Percentiles rank a stretch among this genome's conserved stretches.
Conservation (phyloP, 2,329 filamentous ascomycete genomes). For the Pyricularia sp. region DNA sequence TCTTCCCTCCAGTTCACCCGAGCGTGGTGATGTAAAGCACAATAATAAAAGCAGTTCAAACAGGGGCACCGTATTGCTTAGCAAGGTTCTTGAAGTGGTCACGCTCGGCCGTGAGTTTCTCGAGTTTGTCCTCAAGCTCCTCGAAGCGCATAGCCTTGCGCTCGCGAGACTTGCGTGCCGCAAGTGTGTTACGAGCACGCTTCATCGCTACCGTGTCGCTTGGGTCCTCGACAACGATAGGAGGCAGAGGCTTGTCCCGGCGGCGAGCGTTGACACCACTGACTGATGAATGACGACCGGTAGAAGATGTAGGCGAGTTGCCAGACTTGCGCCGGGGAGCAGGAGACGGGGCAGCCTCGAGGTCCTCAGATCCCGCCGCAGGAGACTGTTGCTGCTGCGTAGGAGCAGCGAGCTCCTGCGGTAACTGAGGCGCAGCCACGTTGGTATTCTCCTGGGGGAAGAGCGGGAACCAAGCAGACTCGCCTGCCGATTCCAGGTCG, state of each 20-base stretch:
- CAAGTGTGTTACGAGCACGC: conserved; percentile 87
- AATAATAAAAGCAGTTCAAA: conserved; percentile 15
- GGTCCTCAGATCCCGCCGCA: conserved; percentile 34
- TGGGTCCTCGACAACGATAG: conserved; percentile 67
- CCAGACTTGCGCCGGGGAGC: conserved; percentile 37
- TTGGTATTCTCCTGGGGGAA: conserved; percentile 45
- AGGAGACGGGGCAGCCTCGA: conserved; percentile 32
- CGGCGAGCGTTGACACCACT: conserved; percentile 65
- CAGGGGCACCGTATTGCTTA: conserved; percentile 14
- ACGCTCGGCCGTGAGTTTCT: conserved; percentile 54
- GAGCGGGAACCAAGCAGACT: conserved; percentile 61
- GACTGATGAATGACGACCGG: conserved; percentile 55
- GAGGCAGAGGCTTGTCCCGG: conserved; percentile 71
- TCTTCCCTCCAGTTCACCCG: conserved; percentile 21
- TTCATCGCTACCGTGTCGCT: conserved; percentile 74
- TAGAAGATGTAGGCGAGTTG: conserved; percentile 29
- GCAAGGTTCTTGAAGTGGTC: conserved; percentile 56
- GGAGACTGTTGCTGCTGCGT: conserved; percentile 29
- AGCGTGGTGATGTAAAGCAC: conserved; percentile 2
- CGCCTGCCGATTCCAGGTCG: conserved; percentile 41
- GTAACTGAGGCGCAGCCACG: conserved; percentile 8
- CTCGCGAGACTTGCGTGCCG: conserved; percentile 85
- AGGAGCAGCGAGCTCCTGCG: conserved; percentile 14
- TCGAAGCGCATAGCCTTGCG: conserved; percentile 73
- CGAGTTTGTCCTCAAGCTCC: conserved; percentile 63